These are phyloP conservation scores for Paspalum vaginatum DNA, from an alignment of 176 grass and related monocot species.

Conservation along the genomic window DNA sequence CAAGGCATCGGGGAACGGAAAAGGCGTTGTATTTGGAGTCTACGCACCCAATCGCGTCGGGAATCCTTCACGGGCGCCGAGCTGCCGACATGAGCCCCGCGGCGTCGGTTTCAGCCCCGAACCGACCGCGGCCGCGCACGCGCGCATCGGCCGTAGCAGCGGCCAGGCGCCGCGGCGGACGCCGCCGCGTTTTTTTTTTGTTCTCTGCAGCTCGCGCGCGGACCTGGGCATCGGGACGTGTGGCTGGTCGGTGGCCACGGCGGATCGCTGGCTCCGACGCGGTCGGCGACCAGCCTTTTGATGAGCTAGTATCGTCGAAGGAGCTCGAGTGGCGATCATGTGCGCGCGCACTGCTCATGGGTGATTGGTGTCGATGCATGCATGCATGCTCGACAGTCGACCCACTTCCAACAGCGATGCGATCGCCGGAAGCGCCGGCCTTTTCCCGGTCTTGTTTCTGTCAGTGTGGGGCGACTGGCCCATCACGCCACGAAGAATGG, in stretches of 20 bases:
- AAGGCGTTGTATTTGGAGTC: no score
- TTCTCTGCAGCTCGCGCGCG: background rate
- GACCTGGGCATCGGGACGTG: slow-evolving; percentile 11
- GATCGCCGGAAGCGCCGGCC: background rate
- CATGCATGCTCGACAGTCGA: background rate
- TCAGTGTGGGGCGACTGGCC: background rate
- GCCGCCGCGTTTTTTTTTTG: no score
- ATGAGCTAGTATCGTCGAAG: background rate
- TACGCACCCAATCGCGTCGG: slow-evolving; percentile 11
- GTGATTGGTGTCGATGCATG: background rate
- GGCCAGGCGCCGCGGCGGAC: slow-evolving; percentile 28
- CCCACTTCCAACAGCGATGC: background rate
- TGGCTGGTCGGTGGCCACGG: slow-evolving; percentile 38
- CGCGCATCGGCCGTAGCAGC: slow-evolving; percentile 6
- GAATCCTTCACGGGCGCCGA: slow-evolving; percentile 6
- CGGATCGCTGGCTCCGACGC: no score
- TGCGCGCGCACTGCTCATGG: background rate
- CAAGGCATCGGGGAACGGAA: background rate
- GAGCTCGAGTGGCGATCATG: background rate
- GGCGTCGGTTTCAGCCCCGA: slow-evolving; percentile 14
- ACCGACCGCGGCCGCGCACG: slow-evolving; percentile 3
- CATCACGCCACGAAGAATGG: background rate
- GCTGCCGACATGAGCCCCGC: slow-evolving; percentile 38
- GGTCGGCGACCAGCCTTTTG: background rate
- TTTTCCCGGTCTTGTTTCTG: no score